Conservation (phyloP, 2,329 filamentous ascomycete species). For the Rutstroemia sp. region DNA sequence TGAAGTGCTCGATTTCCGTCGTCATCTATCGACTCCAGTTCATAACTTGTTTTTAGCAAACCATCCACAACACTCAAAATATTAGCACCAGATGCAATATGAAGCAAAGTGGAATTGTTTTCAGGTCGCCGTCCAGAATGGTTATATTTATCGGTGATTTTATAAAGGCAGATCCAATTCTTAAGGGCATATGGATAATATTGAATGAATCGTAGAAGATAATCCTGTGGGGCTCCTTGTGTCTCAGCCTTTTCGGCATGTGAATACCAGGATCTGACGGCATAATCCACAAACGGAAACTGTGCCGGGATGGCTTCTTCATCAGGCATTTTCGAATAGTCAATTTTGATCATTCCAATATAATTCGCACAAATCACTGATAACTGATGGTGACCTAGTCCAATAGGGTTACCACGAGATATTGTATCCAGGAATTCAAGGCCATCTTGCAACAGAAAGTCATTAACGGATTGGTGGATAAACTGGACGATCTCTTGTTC, state of each 20-base stretch:
- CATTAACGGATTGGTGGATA: conserved; percentile 31
- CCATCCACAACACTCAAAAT: conserved; percentile 5
- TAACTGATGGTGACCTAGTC: conserved; percentile 10
- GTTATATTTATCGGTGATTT: neutral
- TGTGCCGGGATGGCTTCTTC: neutral
- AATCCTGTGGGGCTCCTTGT: conserved; percentile 9
- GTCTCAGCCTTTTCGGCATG: conserved; percentile 10
- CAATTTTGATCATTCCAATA: conserved; percentile 7
- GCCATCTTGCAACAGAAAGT: conserved; percentile 31
- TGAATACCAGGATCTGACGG: conserved; percentile 9
- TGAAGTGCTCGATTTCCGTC: conserved; percentile 10
- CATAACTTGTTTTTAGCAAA: conserved; percentile 3
- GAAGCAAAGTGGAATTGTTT: conserved; percentile 7
- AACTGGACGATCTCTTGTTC: conserved; percentile 30
- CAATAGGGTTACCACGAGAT: conserved; percentile 3
- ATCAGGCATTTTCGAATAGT: conserved; percentile 1
- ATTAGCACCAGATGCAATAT: conserved; percentile 11
- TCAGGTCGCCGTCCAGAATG: neutral
- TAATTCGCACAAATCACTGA: conserved; percentile 13
- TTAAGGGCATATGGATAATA: neutral
- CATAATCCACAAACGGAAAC: conserved; percentile 8
- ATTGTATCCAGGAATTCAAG: conserved; percentile 2
- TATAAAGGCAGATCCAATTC: conserved; percentile 8
- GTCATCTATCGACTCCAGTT: conserved; percentile 10
- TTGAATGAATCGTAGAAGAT: conserved; percentile 9